phyloP scores from a whole-genome alignment of 306 rosid species.

The Myrica gale region DNA sequence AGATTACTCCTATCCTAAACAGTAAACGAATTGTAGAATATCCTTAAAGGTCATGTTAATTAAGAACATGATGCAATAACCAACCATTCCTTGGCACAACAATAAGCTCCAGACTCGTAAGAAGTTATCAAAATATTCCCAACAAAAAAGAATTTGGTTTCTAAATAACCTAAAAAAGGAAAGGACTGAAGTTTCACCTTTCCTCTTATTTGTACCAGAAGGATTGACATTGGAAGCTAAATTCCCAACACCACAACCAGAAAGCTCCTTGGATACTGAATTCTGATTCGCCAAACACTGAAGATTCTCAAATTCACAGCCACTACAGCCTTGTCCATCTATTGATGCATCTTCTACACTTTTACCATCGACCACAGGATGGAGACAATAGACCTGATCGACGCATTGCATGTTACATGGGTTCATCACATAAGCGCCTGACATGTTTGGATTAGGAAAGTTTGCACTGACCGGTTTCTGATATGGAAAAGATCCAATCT shows the following conservation, averaged over 20 bases:
- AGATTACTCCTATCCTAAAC: background rate
- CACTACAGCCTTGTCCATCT: constrained; percentile 49
- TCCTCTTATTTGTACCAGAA: constrained; percentile 55
- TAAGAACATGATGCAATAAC: background rate
- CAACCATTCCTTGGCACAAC: background rate
- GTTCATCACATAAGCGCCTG: constrained; percentile 62
- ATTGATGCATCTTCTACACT: constrained; percentile 39
- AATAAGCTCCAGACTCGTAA: background rate
- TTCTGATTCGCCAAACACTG: constrained; percentile 69
- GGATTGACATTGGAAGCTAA: constrained; percentile 37
- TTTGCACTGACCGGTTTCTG: constrained; percentile 56
- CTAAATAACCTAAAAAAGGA: background rate
- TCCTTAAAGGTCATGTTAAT: background rate
- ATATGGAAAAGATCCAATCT: constrained; percentile 87
- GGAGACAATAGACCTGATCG: constrained; percentile 75
- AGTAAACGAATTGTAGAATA: background rate
- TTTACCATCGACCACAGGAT: constrained; percentile 56
- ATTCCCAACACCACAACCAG: constrained; percentile 56
- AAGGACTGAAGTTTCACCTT: constrained; percentile 37
- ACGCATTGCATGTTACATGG: constrained; percentile 85
- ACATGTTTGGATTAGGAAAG: constrained; percentile 32
- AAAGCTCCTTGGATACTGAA: constrained; percentile 54
- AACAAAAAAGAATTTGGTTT: background rate
- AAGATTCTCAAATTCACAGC: constrained; percentile 80
- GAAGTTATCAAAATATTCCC: background rate